These are phyloP conservation scores for Arachnomyces sp. DNA, from an alignment of 2,329 filamentous ascomycete species.

Conservation along the genomic window DNA sequence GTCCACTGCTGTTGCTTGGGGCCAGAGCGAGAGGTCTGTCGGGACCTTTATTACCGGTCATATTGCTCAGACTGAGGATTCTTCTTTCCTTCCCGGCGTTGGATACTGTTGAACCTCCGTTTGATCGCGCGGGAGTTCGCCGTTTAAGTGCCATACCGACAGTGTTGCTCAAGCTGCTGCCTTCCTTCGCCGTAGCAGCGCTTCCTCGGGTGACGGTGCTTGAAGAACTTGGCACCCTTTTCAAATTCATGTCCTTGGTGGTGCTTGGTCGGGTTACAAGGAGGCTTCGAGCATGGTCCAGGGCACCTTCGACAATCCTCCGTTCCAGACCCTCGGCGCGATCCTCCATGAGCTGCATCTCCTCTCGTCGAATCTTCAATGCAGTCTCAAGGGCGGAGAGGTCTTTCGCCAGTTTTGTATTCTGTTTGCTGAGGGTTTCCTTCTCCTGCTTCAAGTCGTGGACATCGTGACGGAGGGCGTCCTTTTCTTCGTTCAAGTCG, in stretches of 20 bases:
- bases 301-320: slow-evolving; percentile 87
- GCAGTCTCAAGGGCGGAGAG: slow-evolving; percentile 88
- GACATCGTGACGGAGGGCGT: slow-evolving; percentile 54
- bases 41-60: slow-evolving; percentile 59
- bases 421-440: slow-evolving; percentile 69
- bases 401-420: slow-evolving; percentile 72
- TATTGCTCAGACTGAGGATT: slow-evolving; percentile 86
- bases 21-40: slow-evolving; percentile 25
- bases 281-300: slow-evolving; percentile 80
- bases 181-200: slow-evolving; percentile 27
- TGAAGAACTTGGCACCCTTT: slow-evolving; percentile 42
- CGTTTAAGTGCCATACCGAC: slow-evolving; percentile 44
- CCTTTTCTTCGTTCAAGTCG: slow-evolving; percentile 51
- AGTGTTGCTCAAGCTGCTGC: slow-evolving; percentile 32
- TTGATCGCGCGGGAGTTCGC: slow-evolving; percentile 41
- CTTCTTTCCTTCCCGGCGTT: slow-evolving; percentile 56
- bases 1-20: slow-evolving; percentile 27
- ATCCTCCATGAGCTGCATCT: slow-evolving; percentile 81
- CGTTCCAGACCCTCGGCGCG: slow-evolving; percentile 85
- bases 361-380: slow-evolving; percentile 77
- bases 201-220: slow-evolving; percentile 33
- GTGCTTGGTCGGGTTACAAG: slow-evolving; percentile 67
- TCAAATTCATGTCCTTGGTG: slow-evolving; percentile 43
- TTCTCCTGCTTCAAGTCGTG: slow-evolving; percentile 38
- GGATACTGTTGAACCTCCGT: slow-evolving; percentile 34